These are phyloP conservation scores for Clavispora fructus DNA, from an alignment of 805 yeast genomes.

Conservation along the genomic window DNA sequence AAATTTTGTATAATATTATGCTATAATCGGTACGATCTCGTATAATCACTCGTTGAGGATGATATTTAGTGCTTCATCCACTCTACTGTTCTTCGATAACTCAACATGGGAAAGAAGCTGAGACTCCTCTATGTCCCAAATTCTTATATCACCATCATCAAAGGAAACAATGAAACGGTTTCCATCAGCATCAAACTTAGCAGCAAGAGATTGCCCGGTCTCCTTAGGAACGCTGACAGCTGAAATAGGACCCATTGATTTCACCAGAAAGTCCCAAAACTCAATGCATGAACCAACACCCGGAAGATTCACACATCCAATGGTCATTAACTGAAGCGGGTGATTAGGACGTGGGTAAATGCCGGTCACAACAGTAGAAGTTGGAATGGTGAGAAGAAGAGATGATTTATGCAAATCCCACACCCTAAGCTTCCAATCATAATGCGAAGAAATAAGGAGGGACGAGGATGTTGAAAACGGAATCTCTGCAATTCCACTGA, in stretches of 20 bases:
- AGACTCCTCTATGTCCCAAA: conserved; percentile 10
- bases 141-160: conserved; percentile 10
- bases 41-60: background rate
- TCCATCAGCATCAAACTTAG: conserved; percentile 10
- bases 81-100: background rate
- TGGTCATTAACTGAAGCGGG: conserved; percentile 9
- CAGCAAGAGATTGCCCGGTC: conserved; percentile 3
- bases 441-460: conserved; percentile 10
- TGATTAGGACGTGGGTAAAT: conserved; percentile 10
- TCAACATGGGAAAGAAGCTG: background rate
- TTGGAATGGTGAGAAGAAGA: conserved; percentile 8
- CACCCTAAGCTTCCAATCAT: conserved; percentile 11
- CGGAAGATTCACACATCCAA: conserved; percentile 9
- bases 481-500: conserved; percentile 7
- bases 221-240: conserved; percentile 6
- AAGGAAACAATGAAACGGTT: conserved; percentile 8
- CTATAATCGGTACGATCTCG: background rate
- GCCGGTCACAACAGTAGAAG: conserved; percentile 7
- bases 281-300: conserved; percentile 8
- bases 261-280: conserved; percentile 14
- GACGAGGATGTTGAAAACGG: conserved; percentile 1
- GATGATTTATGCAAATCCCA: conserved; percentile 8
- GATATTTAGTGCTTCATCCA: background rate
- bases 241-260: conserved; percentile 7
- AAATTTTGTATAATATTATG: conserved; percentile 12